Percentiles rank a stretch among this genome's conserved stretches.
Conservation (phyloP, 306 rosid genomes). For the Rubus idaeus region DNA sequence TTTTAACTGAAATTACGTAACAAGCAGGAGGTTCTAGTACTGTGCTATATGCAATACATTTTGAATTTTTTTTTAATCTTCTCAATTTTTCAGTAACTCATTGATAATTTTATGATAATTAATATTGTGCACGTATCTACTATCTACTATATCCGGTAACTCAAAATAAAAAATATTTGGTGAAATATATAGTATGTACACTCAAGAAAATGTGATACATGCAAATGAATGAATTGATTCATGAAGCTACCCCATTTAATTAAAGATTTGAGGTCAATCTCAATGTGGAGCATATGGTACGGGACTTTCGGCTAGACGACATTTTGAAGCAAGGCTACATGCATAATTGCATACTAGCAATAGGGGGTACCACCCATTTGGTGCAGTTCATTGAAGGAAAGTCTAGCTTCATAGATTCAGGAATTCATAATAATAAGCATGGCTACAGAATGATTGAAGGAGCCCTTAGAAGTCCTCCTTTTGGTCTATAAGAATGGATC, state of each 20-base stretch:
- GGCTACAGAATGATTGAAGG: slow-evolving; percentile 8
- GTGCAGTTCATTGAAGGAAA: neutral
- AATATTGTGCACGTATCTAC: no score
- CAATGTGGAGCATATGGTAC: neutral
- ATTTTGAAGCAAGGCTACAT: slow-evolving; percentile 20
- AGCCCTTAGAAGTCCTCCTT: neutral
- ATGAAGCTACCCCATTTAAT: neutral
- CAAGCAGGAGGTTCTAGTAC: no score
- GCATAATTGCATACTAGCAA: slow-evolving; percentile 7
- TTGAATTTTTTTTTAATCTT: no score
- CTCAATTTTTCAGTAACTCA: no score
- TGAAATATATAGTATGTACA: no score
- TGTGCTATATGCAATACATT: no score
- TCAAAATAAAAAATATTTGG: no score
- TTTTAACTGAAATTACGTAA: neutral
- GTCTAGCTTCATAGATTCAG: neutral
- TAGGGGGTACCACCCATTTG: no score
- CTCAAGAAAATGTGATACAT: neutral
- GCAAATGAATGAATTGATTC: neutral
- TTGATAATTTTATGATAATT: no score
- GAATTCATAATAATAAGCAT: neutral
- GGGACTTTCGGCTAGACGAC: neutral
- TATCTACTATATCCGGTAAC: no score
- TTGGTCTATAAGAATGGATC: neutral
- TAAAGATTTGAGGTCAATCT: neutral